Conservation (phyloP, 1,139 yeast species). For the Yamadazyma jaroonii region DNA sequence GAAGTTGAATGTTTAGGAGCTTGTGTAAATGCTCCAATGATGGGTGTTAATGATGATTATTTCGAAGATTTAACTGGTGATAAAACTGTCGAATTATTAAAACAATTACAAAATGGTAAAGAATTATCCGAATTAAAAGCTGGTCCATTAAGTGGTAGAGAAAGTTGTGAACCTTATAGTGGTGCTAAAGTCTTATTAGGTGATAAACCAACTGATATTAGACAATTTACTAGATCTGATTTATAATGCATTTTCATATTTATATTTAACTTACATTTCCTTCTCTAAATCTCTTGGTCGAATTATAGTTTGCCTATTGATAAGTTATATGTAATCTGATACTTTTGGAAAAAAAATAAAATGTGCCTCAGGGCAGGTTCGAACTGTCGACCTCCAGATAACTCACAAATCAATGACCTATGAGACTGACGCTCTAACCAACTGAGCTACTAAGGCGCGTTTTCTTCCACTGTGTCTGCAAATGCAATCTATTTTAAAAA, state of each 20-base stretch:
- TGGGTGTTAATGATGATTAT: constrained; percentile 80
- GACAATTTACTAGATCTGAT: constrained; percentile 43
- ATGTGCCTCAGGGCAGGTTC: constrained; percentile 40
- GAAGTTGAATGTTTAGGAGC: constrained; percentile 94
- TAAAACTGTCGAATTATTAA: constrained; percentile 58
- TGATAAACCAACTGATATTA: constrained; percentile 66
- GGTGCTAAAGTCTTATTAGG: constrained; percentile 65
- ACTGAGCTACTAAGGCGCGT: constrained; percentile 10
- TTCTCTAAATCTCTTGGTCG: not conserved
- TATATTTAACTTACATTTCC: not conserved
- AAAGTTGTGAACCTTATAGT: constrained; percentile 72
- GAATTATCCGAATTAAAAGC: constrained; percentile 37
- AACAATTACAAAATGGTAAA: constrained; percentile 62
- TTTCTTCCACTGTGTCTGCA: not conserved
- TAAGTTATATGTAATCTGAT: not conserved
- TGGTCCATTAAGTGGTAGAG: constrained; percentile 73
- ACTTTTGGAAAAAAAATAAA: constrained; percentile 3
- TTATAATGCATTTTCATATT: constrained; percentile 16
- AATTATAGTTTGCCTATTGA: too few species aligned
- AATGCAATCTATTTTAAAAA: too few species aligned
- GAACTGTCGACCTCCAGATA: constrained; percentile 56
- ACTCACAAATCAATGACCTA: constrained; percentile 21
- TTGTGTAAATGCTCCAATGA: constrained; percentile 89
- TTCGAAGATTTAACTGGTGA: constrained; percentile 80
- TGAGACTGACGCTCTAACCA: constrained; percentile 12